Evolutionary conservation across 164 flowering plant species (phyloP).

Genomic region (Piper betle): DNA sequence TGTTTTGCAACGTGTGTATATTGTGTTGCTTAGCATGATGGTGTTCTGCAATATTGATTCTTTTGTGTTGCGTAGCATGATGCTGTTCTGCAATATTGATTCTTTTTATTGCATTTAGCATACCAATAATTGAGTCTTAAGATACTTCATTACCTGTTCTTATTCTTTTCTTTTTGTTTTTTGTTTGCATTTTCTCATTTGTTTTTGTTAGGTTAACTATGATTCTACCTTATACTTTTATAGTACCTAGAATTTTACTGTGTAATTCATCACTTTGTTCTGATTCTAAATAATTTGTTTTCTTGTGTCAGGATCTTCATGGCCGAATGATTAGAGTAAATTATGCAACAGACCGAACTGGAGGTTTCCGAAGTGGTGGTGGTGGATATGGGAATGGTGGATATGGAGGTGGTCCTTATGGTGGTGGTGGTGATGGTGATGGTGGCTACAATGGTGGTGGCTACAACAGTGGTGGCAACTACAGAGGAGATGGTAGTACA

Average conservation of each 20-base stretch:
- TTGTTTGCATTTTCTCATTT: too few relatives aligned
- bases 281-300: not conserved
- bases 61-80: not conserved
- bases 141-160: not conserved
- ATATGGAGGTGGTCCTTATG: constrained; percentile 9
- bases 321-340: constrained; percentile 65
- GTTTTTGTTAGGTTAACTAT: too few relatives aligned
- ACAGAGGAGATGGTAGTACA: not conserved
- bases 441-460: constrained; percentile 5
- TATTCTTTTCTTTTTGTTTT: not conserved
- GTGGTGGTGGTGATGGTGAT: constrained; percentile 10
- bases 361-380: constrained; percentile 12
- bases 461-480: not conserved
- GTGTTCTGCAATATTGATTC: not conserved
- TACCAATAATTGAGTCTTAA: not conserved
- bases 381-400: constrained; percentile 5
- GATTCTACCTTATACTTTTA: too few relatives aligned
- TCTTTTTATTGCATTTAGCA: not conserved
- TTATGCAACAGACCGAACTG: constrained; percentile 55
- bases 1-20: not conserved
- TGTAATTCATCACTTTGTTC: not conserved
- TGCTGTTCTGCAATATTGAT: not conserved
- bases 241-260: too few relatives aligned
- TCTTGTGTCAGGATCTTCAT: constrained; percentile 49
- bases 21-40: not conserved